Base-by-base conservation (phyloP, 257 asterid genomes). In the Ligustrum vulgare region DNA sequence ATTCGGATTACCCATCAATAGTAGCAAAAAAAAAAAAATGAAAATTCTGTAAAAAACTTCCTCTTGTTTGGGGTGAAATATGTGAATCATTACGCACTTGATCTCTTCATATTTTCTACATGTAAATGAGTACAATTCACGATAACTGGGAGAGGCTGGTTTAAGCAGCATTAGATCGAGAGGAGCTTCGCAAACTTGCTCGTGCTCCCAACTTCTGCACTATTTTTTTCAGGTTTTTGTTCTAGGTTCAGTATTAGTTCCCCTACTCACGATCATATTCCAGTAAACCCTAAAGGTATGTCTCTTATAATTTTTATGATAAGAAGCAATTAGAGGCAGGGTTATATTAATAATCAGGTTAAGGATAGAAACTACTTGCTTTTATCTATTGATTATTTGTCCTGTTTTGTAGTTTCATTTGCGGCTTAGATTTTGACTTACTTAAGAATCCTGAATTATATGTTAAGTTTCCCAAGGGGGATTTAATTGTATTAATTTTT, bases 71-170 rank as follows among this genome's bases (percentile, higher is more conserved):
- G 31, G 41, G 41, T 36, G 41, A 36, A 36, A 10, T 36, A 3
- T 34, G 0, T 34, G 5, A 7, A 35, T 35, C 4, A 35, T 35
- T 5, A 35, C 8, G 7, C 8, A 35, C 37, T 35, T 35, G 1
- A 35, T 35, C 37, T 35, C 37, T 35, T 35, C 37, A 35, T 0
- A 35, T 8, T 37, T 0, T 6, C 0, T 1, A 3, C 9, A 12
- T 37, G 13, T 2, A 49, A n/a, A 49, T 54, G 63, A n/a, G 63
- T 18, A 18, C 0, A 54, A 54, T 54, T 7, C 20, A 54, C 11
- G 73, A 75, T 6, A 75, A 75, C 68, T 75, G 79, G 79, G 79
- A 67, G 39, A 75, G 73, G 36, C 23, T 75, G 34, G 73, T 75
- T 18, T 23, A 11, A 41, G 82, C 71, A n/a, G 69, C 63, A 13